Percentiles rank a stretch among this genome's conserved stretches.
These are phyloP conservation scores for Metrosideros polymorpha DNA, from an alignment of 441 rosid species.

Conservation along the genomic window DNA sequence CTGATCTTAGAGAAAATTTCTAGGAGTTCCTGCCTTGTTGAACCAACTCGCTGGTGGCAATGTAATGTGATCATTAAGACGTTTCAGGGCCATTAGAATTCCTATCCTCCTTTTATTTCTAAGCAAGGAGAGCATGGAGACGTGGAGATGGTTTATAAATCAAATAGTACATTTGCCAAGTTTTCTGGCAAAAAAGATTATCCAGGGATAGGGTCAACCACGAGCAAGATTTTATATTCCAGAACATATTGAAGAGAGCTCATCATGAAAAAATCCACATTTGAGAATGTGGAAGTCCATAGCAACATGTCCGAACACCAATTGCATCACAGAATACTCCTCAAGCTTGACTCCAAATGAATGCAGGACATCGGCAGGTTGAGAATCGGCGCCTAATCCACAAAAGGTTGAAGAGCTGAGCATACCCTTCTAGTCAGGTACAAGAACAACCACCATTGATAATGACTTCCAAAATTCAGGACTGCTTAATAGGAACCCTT, in stretches of 20 bases:
- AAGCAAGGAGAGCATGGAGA: not conserved
- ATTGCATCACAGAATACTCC: not conserved
- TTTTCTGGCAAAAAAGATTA: not conserved
- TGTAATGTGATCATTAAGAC: not conserved
- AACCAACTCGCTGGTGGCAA: not conserved
- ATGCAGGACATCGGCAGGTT: not conserved
- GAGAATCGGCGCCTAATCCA: not conserved
- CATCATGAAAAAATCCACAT: not conserved
- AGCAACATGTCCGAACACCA: not conserved
- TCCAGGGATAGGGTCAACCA: not conserved
- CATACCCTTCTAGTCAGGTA: not conserved
- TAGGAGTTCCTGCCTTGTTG: not conserved
- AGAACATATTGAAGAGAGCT: not conserved
- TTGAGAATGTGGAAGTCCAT: not conserved
- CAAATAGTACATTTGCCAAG: not conserved
- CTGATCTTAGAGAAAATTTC: not conserved
- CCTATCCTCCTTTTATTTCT: not conserved
- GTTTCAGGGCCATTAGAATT: not conserved
- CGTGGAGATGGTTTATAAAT: not conserved
- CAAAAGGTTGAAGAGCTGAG: not conserved
- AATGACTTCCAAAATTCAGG: not conserved
- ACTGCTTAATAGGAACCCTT: constrained; percentile 13
- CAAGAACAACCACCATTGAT: not conserved
- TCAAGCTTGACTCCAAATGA: not conserved
- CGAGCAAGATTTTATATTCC: not conserved